Percentiles rank a stretch among this genome's conserved stretches.
These are phyloP conservation scores for Tetracladium setigerum DNA, from an alignment of 495 filamentous ascomycete genomes.

Conservation along the genomic window DNA sequence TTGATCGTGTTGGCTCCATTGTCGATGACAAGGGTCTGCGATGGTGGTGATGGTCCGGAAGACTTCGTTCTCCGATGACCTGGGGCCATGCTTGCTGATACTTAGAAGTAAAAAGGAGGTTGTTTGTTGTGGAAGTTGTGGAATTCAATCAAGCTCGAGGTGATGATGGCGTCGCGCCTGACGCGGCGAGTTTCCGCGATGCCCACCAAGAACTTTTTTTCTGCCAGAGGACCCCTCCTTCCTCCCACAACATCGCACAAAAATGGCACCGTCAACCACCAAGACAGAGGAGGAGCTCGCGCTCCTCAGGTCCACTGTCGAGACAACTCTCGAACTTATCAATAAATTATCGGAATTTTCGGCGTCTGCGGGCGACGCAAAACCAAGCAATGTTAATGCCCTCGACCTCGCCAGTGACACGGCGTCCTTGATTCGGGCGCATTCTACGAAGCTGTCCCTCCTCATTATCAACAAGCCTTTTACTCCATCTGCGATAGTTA, in stretches of 20 bases:
- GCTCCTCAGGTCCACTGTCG: conserved; percentile 28
- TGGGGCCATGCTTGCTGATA: conserved; percentile 29
- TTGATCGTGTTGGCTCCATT: conserved; percentile 94
- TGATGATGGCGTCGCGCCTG: no score
- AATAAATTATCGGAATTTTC: conserved; percentile 20
- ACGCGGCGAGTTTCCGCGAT: background rate
- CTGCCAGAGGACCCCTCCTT: background rate
- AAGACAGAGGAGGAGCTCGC: conserved; percentile 19
- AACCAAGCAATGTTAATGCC: conserved; percentile 27
- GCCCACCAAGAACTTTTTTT: background rate
- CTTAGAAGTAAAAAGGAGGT: background rate
- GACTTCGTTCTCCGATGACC: conserved; percentile 31
- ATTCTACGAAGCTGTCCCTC: conserved; percentile 79
- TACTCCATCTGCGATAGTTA: conserved; percentile 63
- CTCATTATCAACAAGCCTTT: conserved; percentile 79
- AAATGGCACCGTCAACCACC: background rate
- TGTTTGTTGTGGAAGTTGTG: background rate
- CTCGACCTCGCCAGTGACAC: conserved; percentile 59
- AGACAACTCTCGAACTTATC: conserved; percentile 21
- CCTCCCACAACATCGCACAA: background rate
- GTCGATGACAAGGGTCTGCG: conserved; percentile 78
- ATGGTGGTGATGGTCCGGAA: conserved; percentile 37
- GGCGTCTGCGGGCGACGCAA: conserved; percentile 15
- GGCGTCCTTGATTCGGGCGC: conserved; percentile 62
- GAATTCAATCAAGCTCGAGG: no score